Base-by-base conservation (phyloP, 768 basidiomycete species). In the Saitozyma podzolica region DNA sequence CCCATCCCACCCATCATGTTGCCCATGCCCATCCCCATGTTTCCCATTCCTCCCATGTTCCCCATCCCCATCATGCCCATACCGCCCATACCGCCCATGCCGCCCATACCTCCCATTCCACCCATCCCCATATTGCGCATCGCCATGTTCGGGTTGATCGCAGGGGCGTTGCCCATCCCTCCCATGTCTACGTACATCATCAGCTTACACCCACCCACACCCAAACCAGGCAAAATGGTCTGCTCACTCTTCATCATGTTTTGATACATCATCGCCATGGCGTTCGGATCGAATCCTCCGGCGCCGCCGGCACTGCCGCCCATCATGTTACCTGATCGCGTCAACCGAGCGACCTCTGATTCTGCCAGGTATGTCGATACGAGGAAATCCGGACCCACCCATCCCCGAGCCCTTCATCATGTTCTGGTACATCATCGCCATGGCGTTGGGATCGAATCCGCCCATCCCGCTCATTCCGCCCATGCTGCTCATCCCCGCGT, bases 231-330 rank as follows among this genome's bases (percentile, higher is more conserved):
- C 29, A 29, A 29, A 39, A 43, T 47, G 20, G 40, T 14, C 13
- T 29, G 51, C 50, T 58, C 66, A 63, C 69, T 64, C 70, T 75
- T 77, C 80, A 78, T 80, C 95, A 98, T 97, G 65, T 92, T 89
- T 42, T 93, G 91, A 81, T 96, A 98, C 62, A 97, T 86, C 60
- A 89, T 86, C 0, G 92, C 92, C 76, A 98, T 87, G 1, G 91
- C 91, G 67, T 92, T 89, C 0, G 94, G 91, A 76, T 97, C 94
- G 75, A 97, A 95, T 0, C 73, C 72, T 56, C 73, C 70, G 6
- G 68, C 73, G 61, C 66, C 66, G 20, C 64, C 64, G 64, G 68
- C 72, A 19, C 70, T 70, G 8, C 54, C 60, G 62, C 29, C 29
- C 29, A 29, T 29, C 29, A 29, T 29, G 29, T 29, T 29, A 29